phyloP scores from a whole-genome alignment of 208 protist genomes.

The Trypanosoma grayi region DNA sequence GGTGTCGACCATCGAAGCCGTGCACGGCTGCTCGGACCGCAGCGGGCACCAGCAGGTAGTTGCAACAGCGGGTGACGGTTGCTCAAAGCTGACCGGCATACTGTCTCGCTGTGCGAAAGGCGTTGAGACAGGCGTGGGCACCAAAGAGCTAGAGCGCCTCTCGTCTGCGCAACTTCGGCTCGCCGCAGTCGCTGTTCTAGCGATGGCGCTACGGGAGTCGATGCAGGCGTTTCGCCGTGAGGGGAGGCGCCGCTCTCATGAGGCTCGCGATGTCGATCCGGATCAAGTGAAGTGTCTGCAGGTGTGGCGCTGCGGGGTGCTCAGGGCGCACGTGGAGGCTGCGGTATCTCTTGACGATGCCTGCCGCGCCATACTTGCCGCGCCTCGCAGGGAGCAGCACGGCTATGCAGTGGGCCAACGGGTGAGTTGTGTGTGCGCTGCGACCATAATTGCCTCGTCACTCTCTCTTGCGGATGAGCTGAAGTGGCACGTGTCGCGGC shows the following conservation, averaged over 20 bases:
- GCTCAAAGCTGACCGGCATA: neutral
- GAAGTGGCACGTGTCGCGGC: slow-evolving; percentile 5
- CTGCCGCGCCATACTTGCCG: neutral
- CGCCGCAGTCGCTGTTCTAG: neutral
- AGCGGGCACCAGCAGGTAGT: neutral
- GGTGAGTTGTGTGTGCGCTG: neutral
- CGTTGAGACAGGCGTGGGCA: neutral
- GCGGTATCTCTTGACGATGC: slow-evolving; percentile 4
- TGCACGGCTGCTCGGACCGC: neutral
- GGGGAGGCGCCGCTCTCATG: neutral
- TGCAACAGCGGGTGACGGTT: neutral
- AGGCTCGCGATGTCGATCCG: neutral
- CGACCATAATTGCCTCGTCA: neutral
- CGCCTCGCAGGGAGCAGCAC: neutral
- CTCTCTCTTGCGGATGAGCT: slow-evolving; percentile 10
- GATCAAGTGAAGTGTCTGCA: neutral
- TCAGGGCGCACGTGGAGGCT: slow-evolving; percentile 13
- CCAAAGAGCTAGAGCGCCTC: neutral
- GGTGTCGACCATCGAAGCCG: neutral
- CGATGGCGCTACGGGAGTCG: neutral
- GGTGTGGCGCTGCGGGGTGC: slow-evolving; percentile 6
- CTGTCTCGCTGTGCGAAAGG: neutral
- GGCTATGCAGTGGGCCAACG: neutral
- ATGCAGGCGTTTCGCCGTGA: slow-evolving; percentile 10
- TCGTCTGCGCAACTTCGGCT: neutral